These are phyloP conservation scores for Mucor velutinosus DNA, from an alignment of 371 early-diverging fungal species.

Conservation along the genomic window DNA sequence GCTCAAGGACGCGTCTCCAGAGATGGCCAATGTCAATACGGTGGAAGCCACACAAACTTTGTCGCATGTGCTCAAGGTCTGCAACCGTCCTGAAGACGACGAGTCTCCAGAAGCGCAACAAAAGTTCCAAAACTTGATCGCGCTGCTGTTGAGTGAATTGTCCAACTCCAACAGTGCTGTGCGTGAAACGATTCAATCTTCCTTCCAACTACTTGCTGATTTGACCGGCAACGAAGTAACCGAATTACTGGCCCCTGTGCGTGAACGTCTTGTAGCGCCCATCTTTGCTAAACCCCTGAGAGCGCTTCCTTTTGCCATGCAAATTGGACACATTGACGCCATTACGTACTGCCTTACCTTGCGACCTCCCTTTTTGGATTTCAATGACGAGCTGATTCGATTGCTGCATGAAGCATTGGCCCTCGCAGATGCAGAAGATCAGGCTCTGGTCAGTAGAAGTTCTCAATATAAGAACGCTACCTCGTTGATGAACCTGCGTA, in stretches of 20 bases:
- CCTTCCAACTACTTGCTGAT: conserved; percentile 81
- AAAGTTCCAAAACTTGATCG: conserved; percentile 72
- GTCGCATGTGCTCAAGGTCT: conserved; percentile 78
- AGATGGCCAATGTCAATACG: conserved; percentile 75
- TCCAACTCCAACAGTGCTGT: conserved; percentile 92
- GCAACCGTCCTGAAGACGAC: conserved; percentile 74
- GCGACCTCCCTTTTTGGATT: conserved; percentile 86
- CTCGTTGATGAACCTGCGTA: conserved; percentile 83
- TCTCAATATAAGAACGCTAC: conserved; percentile 83
- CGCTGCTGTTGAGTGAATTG: conserved; percentile 87
- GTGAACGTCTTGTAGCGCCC: conserved; percentile 85
- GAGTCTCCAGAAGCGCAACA: conserved; percentile 57
- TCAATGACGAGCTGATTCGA: conserved; percentile 91
- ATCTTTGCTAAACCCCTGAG: conserved; percentile 98
- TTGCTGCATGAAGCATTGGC: conserved; percentile 93
- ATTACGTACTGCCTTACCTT: conserved; percentile 94
- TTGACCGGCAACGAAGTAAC: conserved; percentile 80
- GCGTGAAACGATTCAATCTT: conserved; percentile 85
- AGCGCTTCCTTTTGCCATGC: conserved; percentile 94
- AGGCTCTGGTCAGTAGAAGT: conserved; percentile 86
- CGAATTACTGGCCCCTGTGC: conserved; percentile 81
- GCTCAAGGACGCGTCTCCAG: conserved; percentile 88
- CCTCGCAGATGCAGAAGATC: conserved; percentile 97
- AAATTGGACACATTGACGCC: conserved; percentile 98
- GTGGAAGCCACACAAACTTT: conserved; percentile 80